These are phyloP conservation scores for Lenwebbia sp. DNA, from an alignment of 345 rosid genomes.

Conservation along the genomic window DNA sequence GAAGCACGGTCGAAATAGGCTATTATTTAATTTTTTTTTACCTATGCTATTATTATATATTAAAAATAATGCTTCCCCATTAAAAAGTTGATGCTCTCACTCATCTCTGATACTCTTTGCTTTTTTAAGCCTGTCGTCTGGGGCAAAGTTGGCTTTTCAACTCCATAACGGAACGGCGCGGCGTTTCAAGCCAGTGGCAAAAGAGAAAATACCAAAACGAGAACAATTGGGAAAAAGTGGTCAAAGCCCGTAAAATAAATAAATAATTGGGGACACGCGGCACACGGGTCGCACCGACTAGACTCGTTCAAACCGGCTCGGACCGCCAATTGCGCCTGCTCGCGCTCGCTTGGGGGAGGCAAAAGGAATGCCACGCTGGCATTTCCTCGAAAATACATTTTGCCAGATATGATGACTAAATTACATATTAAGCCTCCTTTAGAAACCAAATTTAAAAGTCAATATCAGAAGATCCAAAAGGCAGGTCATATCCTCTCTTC, in stretches of 20 bases:
- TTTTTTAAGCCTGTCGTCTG: not conserved
- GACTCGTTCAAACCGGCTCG: not conserved
- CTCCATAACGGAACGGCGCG: not conserved
- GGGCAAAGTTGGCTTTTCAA: not conserved
- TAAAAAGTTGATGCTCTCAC: not conserved
- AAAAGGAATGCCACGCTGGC: slow-evolving; percentile 8
- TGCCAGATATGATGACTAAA: not conserved
- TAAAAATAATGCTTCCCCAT: not conserved
- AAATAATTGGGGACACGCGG: not conserved
- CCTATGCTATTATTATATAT: not conserved
- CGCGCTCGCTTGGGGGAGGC: not conserved
- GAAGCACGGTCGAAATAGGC: not conserved
- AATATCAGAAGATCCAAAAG: not conserved
- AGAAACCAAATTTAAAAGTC: not conserved
- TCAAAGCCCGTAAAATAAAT: not conserved
- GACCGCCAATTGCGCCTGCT: slow-evolving; percentile 5
- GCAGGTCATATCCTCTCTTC: not conserved
- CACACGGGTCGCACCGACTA: not conserved
- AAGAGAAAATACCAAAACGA: not conserved
- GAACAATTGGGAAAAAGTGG: not conserved
- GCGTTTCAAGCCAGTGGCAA: not conserved
- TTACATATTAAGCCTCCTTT: not conserved
- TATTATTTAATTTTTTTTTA: not conserved
- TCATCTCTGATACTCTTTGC: not conserved
- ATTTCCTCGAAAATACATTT: not conserved